Conservation (phyloP, 148 eudicot species). For the Beta vulgaris region DNA sequence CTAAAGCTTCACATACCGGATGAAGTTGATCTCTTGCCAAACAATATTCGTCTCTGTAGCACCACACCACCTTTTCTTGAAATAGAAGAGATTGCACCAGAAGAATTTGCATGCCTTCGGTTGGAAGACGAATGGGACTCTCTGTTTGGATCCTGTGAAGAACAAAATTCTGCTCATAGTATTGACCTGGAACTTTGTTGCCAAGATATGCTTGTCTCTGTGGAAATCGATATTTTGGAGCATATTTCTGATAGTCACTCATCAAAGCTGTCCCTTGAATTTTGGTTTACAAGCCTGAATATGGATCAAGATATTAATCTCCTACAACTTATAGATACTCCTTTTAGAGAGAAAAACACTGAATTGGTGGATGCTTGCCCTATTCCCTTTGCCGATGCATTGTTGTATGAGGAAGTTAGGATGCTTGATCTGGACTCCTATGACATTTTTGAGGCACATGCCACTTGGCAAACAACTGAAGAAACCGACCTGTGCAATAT, state of each 20-base stretch:
- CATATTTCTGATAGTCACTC: conserved; percentile 37
- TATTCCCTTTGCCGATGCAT: conserved; percentile 8
- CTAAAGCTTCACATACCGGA: conserved; percentile 38
- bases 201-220: conserved; percentile 46
- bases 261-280: conserved; percentile 30
- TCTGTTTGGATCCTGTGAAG: conserved; percentile 41
- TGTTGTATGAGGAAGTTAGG: conserved; percentile 57
- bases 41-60: conserved; percentile 24
- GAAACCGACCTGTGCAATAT: conserved; percentile 45
- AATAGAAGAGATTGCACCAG: conserved; percentile 61
- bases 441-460: conserved; percentile 41
- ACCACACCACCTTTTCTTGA: conserved; percentile 60
- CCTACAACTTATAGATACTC: conserved; percentile 43
- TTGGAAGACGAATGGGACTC: conserved; percentile 38
- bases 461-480: conserved; percentile 20
- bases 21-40: conserved; percentile 36
- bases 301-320: conserved; percentile 39
- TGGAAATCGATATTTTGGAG: conserved; percentile 47
- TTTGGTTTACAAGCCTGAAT: conserved; percentile 29
- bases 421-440: conserved; percentile 42
- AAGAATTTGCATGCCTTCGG: conserved; percentile 27
- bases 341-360: conserved; percentile 29
- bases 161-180: conserved; percentile 28
- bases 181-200: conserved; percentile 33
- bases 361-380: conserved; percentile 25